Evolutionary conservation across 208 protist genomes (phyloP).

Genomic region (Wallacemonas rigidus): DNA sequence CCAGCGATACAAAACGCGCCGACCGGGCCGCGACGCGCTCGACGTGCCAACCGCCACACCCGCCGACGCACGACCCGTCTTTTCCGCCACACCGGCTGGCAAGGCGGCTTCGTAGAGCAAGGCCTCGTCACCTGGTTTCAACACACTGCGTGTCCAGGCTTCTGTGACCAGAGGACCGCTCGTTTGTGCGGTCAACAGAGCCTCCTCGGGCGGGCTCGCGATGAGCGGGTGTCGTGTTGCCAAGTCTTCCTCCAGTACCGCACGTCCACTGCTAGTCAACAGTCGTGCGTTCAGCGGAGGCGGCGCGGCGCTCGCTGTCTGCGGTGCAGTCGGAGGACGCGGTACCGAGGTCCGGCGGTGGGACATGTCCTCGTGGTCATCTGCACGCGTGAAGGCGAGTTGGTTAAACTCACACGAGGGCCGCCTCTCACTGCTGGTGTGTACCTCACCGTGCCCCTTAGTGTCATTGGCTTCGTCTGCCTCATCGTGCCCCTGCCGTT

Average conservation of each 20-base stretch:
- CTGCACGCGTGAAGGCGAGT: not conserved
- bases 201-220: slow-evolving; percentile 5
- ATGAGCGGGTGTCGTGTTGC: not conserved
- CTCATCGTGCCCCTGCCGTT: too few relatives aligned
- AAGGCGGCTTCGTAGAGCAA: slow-evolving; percentile 49
- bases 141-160: slow-evolving; percentile 73
- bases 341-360: not conserved
- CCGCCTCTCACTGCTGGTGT: not conserved
- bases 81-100: not conserved
- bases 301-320: not conserved
- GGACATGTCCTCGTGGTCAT: not conserved
- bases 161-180: slow-evolving; percentile 66
- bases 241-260: not conserved
- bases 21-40: not conserved
- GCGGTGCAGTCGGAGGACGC: not conserved
- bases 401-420: not conserved
- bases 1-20: slow-evolving; percentile 3
- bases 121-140: slow-evolving; percentile 75
- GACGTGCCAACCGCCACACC: not conserved
- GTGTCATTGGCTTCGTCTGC: not conserved
- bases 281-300: not conserved
- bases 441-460: not conserved
- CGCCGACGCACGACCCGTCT: too few relatives aligned
- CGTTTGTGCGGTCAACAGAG: not conserved
- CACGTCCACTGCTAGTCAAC: not conserved